These are phyloP conservation scores for Vigna mungo DNA, from an alignment of 306 rosid genomes.

Conservation along the genomic window DNA sequence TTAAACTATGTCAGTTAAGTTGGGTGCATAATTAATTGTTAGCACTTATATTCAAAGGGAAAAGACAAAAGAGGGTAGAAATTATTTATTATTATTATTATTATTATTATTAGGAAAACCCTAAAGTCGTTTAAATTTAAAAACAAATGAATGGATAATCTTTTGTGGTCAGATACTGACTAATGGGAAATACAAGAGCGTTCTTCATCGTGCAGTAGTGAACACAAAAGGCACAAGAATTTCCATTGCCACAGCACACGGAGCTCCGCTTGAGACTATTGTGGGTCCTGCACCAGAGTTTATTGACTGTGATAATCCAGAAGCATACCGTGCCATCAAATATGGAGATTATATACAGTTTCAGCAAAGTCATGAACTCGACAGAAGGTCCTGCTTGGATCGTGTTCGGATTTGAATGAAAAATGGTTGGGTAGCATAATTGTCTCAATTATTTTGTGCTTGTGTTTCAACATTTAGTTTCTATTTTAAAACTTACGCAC, in stretches of 20 bases:
- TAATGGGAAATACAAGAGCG: conserved; percentile 68
- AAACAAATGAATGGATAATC: not conserved
- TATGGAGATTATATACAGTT: conserved; percentile 54
- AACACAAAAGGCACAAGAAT: conserved; percentile 56
- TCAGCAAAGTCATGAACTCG: conserved; percentile 48
- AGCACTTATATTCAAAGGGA: too few relatives aligned
- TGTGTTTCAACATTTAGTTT: not conserved
- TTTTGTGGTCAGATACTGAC: conserved; percentile 51
- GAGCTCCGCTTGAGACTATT: conserved; percentile 53
- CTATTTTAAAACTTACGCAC: not conserved
- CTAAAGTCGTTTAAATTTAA: too few relatives aligned
- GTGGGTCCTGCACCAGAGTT: conserved; percentile 52
- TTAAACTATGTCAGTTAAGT: too few relatives aligned
- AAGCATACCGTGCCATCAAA: conserved; percentile 46
- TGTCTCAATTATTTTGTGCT: not conserved
- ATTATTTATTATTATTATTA: too few relatives aligned
- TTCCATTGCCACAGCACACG: conserved; percentile 57
- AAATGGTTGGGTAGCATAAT: not conserved
- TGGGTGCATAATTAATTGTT: too few relatives aligned
- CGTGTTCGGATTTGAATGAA: conserved; percentile 44
- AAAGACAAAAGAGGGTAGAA: too few relatives aligned
- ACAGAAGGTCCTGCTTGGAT: conserved; percentile 54
- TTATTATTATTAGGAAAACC: too few relatives aligned
- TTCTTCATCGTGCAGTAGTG: conserved; percentile 66
- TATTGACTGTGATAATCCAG: conserved; percentile 24